These are phyloP conservation scores for Barnettozyma pratensis DNA, from an alignment of 805 yeast species.

Conservation along the genomic window DNA sequence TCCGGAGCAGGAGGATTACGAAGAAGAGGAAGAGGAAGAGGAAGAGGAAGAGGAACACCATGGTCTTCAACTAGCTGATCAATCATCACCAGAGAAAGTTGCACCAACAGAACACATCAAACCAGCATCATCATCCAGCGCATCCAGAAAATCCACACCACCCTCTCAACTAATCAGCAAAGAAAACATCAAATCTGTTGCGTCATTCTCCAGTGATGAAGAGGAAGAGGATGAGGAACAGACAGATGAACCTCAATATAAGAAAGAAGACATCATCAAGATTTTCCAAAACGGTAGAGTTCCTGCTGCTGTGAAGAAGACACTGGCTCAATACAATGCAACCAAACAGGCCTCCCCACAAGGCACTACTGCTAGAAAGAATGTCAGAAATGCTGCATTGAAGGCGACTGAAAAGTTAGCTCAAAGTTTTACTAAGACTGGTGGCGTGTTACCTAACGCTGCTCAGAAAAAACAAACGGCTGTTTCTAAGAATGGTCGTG, in stretches of 20 bases:
- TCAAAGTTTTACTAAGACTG: neutral
- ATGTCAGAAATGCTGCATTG: constrained; percentile 10
- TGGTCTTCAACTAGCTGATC: neutral
- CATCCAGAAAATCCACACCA: neutral
- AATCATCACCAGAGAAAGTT: neutral
- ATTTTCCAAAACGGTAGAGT: constrained; percentile 14
- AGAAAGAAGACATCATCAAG: constrained; percentile 17
- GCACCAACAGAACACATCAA: neutral
- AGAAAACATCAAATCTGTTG: constrained; percentile 8
- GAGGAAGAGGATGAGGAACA: constrained; percentile 20
- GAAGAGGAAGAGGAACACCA: neutral
- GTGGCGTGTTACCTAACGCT: neutral
- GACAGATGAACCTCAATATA: constrained; percentile 13
- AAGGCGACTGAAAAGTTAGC: constrained; percentile 4
- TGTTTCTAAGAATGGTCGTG: neutral
- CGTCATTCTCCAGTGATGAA: constrained; percentile 20
- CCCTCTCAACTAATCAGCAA: constrained; percentile 3
- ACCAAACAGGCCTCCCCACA: neutral
- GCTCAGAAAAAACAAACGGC: neutral
- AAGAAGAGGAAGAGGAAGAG: constrained; percentile 1
- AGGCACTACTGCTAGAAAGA: neutral
- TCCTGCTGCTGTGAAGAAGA: constrained; percentile 11
- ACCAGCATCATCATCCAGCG: neutral
- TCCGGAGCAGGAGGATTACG: neutral
- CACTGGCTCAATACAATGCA: constrained; percentile 3